Percentiles rank a stretch among this genome's conserved stretches.
These are phyloP conservation scores for Hypoxylon sp. DNA, from an alignment of 2,329 filamentous ascomycete genomes.

Conservation along the genomic window DNA sequence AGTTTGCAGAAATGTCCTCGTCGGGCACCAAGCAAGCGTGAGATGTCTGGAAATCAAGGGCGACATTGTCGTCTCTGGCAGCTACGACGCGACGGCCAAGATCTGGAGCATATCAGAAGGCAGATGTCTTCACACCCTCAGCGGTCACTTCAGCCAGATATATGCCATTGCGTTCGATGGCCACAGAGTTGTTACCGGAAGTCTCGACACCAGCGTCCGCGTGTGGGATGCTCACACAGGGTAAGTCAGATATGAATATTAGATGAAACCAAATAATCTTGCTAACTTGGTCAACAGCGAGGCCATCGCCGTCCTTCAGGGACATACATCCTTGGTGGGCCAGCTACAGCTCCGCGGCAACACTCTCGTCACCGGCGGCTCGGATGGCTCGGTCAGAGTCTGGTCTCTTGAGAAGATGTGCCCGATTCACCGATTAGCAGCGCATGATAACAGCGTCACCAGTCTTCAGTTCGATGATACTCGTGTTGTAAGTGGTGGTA, in stretches of 20 bases:
- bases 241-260: constrained; percentile 56
- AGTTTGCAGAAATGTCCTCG: constrained; percentile 87
- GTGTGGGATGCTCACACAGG: constrained; percentile 95
- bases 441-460: constrained; percentile 98
- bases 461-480: constrained; percentile 97
- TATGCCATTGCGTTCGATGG: constrained; percentile 99
- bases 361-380: constrained; percentile 93
- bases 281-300: constrained; percentile 59
- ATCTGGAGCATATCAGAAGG: constrained; percentile 99
- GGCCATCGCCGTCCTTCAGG: constrained; percentile 91
- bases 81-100: constrained; percentile 95
- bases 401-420: constrained; percentile 93
- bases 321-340: constrained; percentile 95
- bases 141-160: constrained; percentile 97
- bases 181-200: constrained; percentile 90
- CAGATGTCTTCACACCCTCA: constrained; percentile 86
- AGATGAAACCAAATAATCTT: background rate
- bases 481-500: constrained; percentile 93
- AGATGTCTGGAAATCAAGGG: constrained; percentile 95
- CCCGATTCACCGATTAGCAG: constrained; percentile 91
- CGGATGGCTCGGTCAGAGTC: constrained; percentile 93
- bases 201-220: constrained; percentile 93
- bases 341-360: constrained; percentile 96
- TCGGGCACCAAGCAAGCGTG: constrained; percentile 95
- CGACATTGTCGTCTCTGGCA: constrained; percentile 96